phyloP scores from a whole-genome alignment of 2,329 filamentous ascomycete genomes.

The Pseudopyrenochaeta lycopersici region DNA sequence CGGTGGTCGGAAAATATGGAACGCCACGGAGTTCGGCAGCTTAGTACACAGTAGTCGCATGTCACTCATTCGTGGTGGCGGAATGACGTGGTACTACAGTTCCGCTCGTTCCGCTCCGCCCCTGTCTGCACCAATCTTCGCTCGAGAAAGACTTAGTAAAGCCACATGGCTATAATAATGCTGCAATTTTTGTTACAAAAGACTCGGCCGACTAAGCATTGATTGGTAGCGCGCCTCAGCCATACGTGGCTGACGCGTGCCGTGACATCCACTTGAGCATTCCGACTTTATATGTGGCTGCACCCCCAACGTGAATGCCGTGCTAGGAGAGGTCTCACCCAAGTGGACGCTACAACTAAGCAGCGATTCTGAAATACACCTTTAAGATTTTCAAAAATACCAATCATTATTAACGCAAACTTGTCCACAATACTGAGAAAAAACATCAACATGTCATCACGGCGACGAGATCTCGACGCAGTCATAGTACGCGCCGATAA shows the following conservation, averaged over 20 bases:
- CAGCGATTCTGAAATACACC: no score
- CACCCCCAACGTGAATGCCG: background rate
- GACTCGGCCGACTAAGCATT: conserved; percentile 20
- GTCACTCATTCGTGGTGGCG: no score
- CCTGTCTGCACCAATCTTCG: conserved; percentile 10
- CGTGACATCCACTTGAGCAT: conserved; percentile 2
- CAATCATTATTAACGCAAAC: background rate
- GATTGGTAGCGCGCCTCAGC: conserved; percentile 9
- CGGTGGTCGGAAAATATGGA: no score
- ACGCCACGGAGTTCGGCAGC: no score
- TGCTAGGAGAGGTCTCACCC: background rate
- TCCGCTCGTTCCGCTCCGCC: background rate
- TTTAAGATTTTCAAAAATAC: no score
- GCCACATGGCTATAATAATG: conserved; percentile 11
- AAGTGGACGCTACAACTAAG: background rate
- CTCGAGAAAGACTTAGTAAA: background rate
- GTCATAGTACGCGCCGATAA: conserved; percentile 24
- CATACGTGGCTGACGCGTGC: conserved; percentile 21
- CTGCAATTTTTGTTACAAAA: conserved; percentile 16
- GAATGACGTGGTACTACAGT: no score
- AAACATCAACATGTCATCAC: conserved; percentile 8
- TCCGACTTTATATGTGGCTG: conserved; percentile 11
- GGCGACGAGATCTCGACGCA: conserved; percentile 14
- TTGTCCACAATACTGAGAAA: background rate
- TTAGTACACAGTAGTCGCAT: no score